phyloP scores from a whole-genome alignment of 345 rosid species.

The Eucalyptus paniculata region DNA sequence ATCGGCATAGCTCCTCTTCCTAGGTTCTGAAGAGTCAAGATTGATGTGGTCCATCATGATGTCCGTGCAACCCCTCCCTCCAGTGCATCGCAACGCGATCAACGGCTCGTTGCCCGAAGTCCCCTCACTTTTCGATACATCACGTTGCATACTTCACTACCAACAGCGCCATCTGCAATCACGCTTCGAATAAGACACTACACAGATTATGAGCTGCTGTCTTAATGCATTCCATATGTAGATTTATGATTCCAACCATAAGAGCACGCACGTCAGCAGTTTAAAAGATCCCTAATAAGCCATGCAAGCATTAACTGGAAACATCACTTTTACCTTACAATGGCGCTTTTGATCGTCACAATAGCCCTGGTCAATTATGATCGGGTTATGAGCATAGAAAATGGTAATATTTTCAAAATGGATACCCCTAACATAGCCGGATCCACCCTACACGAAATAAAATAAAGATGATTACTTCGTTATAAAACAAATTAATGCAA shows the following conservation, averaged over 20 bases:
- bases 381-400: neutral
- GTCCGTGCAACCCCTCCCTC: slow-evolving; percentile 4
- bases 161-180: neutral
- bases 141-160: no score
- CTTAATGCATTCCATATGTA: neutral
- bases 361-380: neutral
- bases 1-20: neutral
- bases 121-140: no score
- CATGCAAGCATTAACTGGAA: neutral
- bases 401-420: neutral
- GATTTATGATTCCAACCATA: neutral
- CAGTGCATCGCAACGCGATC: neutral
- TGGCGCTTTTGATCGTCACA: neutral
- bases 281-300: neutral
- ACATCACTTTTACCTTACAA: neutral
- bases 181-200: neutral
- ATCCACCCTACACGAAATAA: neutral
- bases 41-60: slow-evolving; percentile 7
- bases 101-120: no score
- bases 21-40: neutral
- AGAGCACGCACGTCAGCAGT: neutral
- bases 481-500: neutral
- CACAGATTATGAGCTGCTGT: neutral
- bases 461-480: neutral
- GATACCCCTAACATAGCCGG: neutral